Conservation (phyloP, 2,329 filamentous ascomycete species). For the Fusarium sp. region DNA sequence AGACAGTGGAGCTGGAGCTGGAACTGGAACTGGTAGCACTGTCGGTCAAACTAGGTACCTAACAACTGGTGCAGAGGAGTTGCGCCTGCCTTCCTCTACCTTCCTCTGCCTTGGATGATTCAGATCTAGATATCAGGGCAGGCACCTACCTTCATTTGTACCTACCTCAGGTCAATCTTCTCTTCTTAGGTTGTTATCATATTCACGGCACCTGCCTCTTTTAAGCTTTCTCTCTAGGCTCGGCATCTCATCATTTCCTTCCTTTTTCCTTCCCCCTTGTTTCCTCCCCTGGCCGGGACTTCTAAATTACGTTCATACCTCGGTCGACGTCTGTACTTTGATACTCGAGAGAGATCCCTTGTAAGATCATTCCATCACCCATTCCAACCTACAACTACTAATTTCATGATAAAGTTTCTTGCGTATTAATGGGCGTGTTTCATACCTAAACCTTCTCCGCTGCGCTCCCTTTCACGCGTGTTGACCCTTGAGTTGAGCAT, state of each 20-base stretch:
- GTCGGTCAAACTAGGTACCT: slow-evolving; percentile 23
- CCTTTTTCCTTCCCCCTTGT: slow-evolving; percentile 6
- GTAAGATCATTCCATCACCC: slow-evolving; percentile 30
- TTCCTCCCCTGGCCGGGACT: slow-evolving; percentile 21
- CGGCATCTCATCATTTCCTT: background rate
- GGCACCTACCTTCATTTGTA: slow-evolving; percentile 3
- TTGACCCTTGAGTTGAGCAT: slow-evolving; percentile 24
- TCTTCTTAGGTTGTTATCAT: slow-evolving; percentile 10
- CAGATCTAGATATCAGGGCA: slow-evolving; percentile 9
- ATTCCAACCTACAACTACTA: slow-evolving; percentile 25
- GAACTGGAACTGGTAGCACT: slow-evolving; percentile 31
- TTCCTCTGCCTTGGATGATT: background rate
- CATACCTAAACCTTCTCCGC: slow-evolving; percentile 26
- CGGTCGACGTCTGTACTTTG: slow-evolving; percentile 13
- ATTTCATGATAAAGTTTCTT: slow-evolving; percentile 24
- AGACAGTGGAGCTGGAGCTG: slow-evolving; percentile 36
- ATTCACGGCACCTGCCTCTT: slow-evolving; percentile 24
- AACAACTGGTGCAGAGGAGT: background rate
- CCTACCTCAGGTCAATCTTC: background rate
- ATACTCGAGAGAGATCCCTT: slow-evolving; percentile 9
- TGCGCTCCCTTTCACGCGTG: slow-evolving; percentile 27
- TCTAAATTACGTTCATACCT: slow-evolving; percentile 34
- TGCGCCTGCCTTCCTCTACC: slow-evolving; percentile 7
- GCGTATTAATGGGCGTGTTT: slow-evolving; percentile 24
- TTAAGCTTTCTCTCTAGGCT: slow-evolving; percentile 4